These are phyloP conservation scores for Skeletonema marinoi DNA, from an alignment of 108 stramenopile species.

Conservation along the genomic window DNA sequence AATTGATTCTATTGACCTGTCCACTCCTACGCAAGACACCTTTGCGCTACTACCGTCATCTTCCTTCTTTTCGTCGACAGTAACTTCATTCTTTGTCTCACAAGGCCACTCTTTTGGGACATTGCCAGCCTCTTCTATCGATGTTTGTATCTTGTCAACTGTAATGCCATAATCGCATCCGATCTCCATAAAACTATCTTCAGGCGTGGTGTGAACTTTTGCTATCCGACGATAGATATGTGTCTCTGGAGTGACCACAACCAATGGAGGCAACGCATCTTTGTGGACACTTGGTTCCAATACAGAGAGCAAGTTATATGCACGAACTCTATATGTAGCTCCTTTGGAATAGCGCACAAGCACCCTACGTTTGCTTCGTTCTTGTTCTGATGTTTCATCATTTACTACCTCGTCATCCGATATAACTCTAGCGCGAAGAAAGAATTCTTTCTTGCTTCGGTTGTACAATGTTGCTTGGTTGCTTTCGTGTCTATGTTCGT, in stretches of 20 bases:
- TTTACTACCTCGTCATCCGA: conserved; percentile 36
- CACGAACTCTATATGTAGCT: conserved; percentile 69
- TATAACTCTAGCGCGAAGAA: conserved; percentile 52
- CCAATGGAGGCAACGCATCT: conserved; percentile 23
- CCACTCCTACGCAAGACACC: conserved; percentile 61
- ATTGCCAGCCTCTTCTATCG: conserved; percentile 40
- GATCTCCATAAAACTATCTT: conserved; percentile 80
- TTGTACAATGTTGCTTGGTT: neutral
- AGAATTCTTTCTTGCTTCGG: conserved; percentile 39
- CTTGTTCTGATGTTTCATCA: conserved; percentile 2
- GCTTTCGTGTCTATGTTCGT: neutral
- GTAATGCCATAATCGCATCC: conserved; percentile 80
- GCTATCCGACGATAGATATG: conserved; percentile 67
- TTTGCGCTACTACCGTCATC: neutral
- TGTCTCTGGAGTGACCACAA: conserved; percentile 73
- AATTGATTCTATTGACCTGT: conserved; percentile 73
- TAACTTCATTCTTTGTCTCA: neutral
- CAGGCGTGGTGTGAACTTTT: conserved; percentile 56
- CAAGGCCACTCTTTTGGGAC: conserved; percentile 34
- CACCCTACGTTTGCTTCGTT: conserved; percentile 35
- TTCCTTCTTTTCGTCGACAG: neutral
- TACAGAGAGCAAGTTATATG: conserved; percentile 60
- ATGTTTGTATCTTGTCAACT: conserved; percentile 49
- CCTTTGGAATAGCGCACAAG: conserved; percentile 75
- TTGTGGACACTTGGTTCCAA: conserved; percentile 42